A percentile compares a stretch with the other conserved stretches of the same genome.
phyloP scores from a whole-genome alignment of 78 protist genomes.

The Polysphondylium violaceum region DNA sequence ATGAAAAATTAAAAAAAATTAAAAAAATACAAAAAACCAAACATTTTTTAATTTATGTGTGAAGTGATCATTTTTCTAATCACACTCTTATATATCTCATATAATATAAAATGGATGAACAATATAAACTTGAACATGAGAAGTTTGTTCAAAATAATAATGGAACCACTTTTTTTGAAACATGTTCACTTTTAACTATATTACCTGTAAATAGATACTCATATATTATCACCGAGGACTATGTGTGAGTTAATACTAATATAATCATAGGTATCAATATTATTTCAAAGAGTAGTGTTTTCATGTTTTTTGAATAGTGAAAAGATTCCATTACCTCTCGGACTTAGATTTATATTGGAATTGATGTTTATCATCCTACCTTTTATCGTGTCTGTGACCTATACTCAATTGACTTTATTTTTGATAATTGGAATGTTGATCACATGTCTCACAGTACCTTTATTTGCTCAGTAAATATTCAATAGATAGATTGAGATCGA shows the following conservation, averaged over 20 bases:
- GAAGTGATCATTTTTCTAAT: no score
- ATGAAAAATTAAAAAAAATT: background rate
- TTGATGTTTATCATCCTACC: slow-evolving; percentile 33
- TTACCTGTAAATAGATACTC: slow-evolving; percentile 44
- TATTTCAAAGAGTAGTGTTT: slow-evolving; percentile 76
- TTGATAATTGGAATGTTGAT: slow-evolving; percentile 33
- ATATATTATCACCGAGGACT: background rate
- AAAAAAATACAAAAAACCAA: background rate
- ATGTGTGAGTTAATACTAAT: background rate
- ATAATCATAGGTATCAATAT: slow-evolving; percentile 26
- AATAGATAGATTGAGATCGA: background rate
- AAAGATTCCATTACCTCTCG: slow-evolving; percentile 15
- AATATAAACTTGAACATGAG: slow-evolving; percentile 61
- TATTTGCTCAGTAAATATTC: slow-evolving; percentile 57
- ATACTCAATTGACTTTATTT: slow-evolving; percentile 25
- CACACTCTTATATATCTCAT: no score
- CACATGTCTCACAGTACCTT: slow-evolving; percentile 41
- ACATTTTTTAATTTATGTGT: no score
- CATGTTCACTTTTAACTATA: slow-evolving; percentile 38
- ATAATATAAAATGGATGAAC: slow-evolving; percentile 51
- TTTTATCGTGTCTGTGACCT: slow-evolving; percentile 40
- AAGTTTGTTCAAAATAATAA: slow-evolving; percentile 47
- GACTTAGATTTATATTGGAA: slow-evolving; percentile 44
- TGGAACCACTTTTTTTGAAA: slow-evolving; percentile 55
- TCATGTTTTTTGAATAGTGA: slow-evolving; percentile 31